Evolutionary conservation across 179 eudicot species (phyloP).

Genomic region (Dionaea muscipula): DNA sequence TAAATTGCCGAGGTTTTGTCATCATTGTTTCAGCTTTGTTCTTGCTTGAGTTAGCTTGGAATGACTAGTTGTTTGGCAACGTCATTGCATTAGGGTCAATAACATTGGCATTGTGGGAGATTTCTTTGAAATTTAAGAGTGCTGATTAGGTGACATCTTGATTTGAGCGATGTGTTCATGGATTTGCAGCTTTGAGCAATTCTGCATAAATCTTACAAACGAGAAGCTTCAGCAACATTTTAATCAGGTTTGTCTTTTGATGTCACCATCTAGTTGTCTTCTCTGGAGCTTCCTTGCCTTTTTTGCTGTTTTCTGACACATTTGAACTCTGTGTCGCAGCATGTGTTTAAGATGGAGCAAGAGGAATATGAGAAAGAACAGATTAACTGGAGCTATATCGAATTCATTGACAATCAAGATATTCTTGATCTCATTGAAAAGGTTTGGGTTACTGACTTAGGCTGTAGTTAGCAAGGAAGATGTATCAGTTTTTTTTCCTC

Average conservation of each 20-base stretch:
- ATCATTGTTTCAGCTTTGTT: too few relatives aligned
- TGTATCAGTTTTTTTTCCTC: too few relatives aligned
- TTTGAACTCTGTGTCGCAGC: constrained; percentile 36
- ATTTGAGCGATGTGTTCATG: constrained; percentile 3
- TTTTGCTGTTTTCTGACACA: constrained; percentile 5
- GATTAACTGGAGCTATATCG: constrained; percentile 97
- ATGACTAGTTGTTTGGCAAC: too few relatives aligned
- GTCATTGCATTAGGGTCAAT: too few relatives aligned
- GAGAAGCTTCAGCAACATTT: constrained; percentile 99
- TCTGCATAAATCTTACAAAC: constrained; percentile 83
- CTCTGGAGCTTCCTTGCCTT: constrained; percentile 1
- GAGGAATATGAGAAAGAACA: constrained; percentile 88
- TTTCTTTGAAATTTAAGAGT: too few relatives aligned
- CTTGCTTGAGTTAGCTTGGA: too few relatives aligned
- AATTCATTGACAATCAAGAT: constrained; percentile 90
- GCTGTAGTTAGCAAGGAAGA: neutral
- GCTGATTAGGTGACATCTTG: constrained; percentile 7
- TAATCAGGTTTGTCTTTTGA: constrained; percentile 50
- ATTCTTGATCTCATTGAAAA: constrained; percentile 85
- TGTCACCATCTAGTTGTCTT: neutral
- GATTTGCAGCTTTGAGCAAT: constrained; percentile 83
- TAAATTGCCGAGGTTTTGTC: too few relatives aligned
- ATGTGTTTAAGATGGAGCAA: constrained; percentile 95
- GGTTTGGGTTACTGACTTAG: constrained; percentile 32
- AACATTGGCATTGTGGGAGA: too few relatives aligned